These are phyloP conservation scores for Schizochytrium sp. DNA, from an alignment of 108 stramenopile genomes.

Conservation along the genomic window DNA sequence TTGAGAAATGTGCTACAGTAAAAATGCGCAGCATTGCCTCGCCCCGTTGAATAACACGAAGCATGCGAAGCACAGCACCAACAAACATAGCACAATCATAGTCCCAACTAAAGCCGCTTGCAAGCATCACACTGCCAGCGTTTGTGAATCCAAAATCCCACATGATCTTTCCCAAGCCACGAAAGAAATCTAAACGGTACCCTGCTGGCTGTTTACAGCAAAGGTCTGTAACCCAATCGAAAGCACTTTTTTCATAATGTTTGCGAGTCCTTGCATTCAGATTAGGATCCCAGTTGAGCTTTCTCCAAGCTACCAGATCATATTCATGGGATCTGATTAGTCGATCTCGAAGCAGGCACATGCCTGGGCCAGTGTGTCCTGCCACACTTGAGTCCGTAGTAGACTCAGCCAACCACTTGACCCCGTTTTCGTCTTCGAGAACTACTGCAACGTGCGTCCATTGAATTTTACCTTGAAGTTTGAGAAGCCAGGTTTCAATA, in stretches of 20 bases:
- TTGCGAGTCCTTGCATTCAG: not conserved
- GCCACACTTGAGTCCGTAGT: slow-evolving; percentile 24
- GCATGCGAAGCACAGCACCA: not conserved
- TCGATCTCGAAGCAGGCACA: slow-evolving; percentile 1
- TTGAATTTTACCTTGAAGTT: slow-evolving; percentile 23
- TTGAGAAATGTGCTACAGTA: slow-evolving; percentile 18
- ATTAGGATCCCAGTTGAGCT: not conserved
- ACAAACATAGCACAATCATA: slow-evolving; percentile 51
- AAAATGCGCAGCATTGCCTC: slow-evolving; percentile 33
- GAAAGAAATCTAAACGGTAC: slow-evolving; percentile 52
- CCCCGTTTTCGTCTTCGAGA: not conserved
- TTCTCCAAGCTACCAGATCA: slow-evolving; percentile 37
- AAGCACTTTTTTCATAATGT: not conserved
- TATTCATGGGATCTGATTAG: slow-evolving; percentile 4
- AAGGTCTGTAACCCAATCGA: slow-evolving; percentile 18
- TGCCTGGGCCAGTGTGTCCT: slow-evolving; percentile 36
- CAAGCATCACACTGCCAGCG: slow-evolving; percentile 21
- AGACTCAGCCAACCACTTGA: not conserved
- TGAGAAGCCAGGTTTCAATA: slow-evolving; percentile 25
- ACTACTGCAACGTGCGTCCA: slow-evolving; percentile 46
- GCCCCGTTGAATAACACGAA: not conserved
- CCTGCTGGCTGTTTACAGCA: not conserved
- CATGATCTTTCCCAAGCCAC: slow-evolving; percentile 23
- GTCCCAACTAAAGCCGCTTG: slow-evolving; percentile 26
- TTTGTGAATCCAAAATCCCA: slow-evolving; percentile 55